Evolutionary conservation across 2,329 filamentous ascomycete genomes (phyloP).

Genomic region (Sclerotinia borealis): DNA sequence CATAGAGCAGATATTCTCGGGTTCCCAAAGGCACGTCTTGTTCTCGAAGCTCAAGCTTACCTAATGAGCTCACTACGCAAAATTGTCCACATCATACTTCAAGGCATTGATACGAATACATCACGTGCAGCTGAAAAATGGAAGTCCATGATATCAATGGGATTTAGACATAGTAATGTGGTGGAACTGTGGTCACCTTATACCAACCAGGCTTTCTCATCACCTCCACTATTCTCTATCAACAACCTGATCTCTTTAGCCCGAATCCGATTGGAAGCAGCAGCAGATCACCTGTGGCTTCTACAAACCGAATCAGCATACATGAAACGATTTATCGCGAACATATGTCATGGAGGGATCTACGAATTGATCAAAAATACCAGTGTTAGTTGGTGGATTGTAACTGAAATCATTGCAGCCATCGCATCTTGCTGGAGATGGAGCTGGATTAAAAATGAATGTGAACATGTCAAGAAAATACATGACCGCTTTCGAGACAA

Average conservation of each 20-base stretch:
- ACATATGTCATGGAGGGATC: background rate
- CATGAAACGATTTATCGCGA: background rate
- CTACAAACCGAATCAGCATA: constrained; percentile 13
- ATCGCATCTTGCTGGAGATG: background rate
- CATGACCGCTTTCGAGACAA: background rate
- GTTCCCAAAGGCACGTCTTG: constrained; percentile 13
- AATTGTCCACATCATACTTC: constrained; percentile 4
- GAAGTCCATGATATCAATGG: background rate
- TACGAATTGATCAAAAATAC: background rate
- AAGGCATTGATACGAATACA: background rate
- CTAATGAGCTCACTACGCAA: background rate
- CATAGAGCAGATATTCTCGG: constrained; percentile 13
- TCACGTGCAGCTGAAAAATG: background rate
- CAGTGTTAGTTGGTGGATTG: background rate
- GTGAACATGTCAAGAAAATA: background rate
- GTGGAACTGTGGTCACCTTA: constrained; percentile 12
- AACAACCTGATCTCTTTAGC: background rate
- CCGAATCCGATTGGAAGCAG: background rate
- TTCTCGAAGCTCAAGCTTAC: constrained; percentile 16
- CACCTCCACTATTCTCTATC: constrained; percentile 11
- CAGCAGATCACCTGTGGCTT: constrained; percentile 12
- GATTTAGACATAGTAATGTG: background rate
- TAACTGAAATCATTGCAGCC: background rate
- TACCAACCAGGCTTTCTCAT: constrained; percentile 17
- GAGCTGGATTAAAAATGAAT: background rate